Conservation (phyloP, 805 yeast species). For the Grigorovia jiainica region DNA sequence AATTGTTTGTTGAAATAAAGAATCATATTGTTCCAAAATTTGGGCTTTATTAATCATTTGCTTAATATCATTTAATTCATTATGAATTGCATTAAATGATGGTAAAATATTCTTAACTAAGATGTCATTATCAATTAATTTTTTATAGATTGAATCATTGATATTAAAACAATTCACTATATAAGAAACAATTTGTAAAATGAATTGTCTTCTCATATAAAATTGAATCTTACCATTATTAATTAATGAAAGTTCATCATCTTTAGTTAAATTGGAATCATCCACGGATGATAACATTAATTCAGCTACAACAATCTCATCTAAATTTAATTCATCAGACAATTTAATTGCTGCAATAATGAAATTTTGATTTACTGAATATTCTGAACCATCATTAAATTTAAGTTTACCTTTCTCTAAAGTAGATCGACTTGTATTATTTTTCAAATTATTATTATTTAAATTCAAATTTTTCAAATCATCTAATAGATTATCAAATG, state of each 20-base stretch:
- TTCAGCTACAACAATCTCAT: constrained; percentile 70
- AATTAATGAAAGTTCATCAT: constrained; percentile 22
- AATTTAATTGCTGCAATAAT: constrained; percentile 47
- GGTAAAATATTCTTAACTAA: constrained; percentile 38
- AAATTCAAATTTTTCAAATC: constrained; percentile 39
- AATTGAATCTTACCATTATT: constrained; percentile 63
- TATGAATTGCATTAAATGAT: constrained; percentile 52
- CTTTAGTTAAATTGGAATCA: constrained; percentile 11
- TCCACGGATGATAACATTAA: constrained; percentile 36
- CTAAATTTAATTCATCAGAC: constrained; percentile 60
- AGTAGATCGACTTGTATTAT: constrained; percentile 36
- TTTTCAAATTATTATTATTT: constrained; percentile 33
- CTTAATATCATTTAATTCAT: constrained; percentile 43
- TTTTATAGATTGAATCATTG: constrained; percentile 9
- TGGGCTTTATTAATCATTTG: constrained; percentile 42
- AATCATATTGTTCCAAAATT: constrained; percentile 42
- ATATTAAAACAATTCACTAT: constrained; percentile 21
- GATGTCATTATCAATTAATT: constrained; percentile 10
- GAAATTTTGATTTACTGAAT: constrained; percentile 57
- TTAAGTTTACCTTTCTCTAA: constrained; percentile 38
- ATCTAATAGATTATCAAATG: constrained; percentile 29
- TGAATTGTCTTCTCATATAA: constrained; percentile 59
- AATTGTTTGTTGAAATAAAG: constrained; percentile 39
- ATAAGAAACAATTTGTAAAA: constrained; percentile 55
- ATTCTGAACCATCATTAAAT: constrained; percentile 40